Percentiles rank a stretch among this genome's conserved stretches.
phyloP scores from a whole-genome alignment of 2,329 filamentous ascomycete species.

The Fusarium globosum region DNA sequence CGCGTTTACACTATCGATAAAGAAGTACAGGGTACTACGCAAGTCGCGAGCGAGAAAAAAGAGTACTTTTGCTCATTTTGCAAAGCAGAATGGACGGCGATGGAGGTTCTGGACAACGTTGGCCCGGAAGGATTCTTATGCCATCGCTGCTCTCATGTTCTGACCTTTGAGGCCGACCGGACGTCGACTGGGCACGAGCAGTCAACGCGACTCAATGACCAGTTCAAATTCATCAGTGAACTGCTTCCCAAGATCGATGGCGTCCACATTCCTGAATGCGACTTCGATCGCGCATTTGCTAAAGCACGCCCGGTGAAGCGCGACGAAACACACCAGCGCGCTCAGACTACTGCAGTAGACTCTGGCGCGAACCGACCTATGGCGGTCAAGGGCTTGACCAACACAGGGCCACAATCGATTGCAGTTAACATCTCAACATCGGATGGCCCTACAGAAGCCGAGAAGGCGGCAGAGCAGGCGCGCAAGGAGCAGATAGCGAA shows the following conservation, averaged over 20 bases:
- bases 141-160: constrained; percentile 75
- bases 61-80: constrained; percentile 89
- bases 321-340: constrained; percentile 74
- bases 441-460: constrained; percentile 73
- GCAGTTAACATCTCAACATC: constrained; percentile 75
- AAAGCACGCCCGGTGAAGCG: constrained; percentile 72
- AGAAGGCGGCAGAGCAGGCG: constrained; percentile 72
- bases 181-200: constrained; percentile 78
- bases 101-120: constrained; percentile 86
- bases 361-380: constrained; percentile 66
- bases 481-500: constrained; percentile 72
- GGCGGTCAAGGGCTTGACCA: constrained; percentile 75
- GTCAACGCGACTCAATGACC: constrained; percentile 79
- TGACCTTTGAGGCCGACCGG: constrained; percentile 74
- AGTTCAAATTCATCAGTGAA: constrained; percentile 82
- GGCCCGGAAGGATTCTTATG: constrained; percentile 82
- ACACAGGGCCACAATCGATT: constrained; percentile 75
- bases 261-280: constrained; percentile 78
- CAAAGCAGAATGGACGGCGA: constrained; percentile 85
- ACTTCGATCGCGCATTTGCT: constrained; percentile 75
- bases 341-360: constrained; percentile 68
- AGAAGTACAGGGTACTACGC: constrained; percentile 84
- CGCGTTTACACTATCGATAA: constrained; percentile 89
- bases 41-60: constrained; percentile 86
- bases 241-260: constrained; percentile 81